Conservation (phyloP, 768 basidiomycete species). For the Suillus subluteus region DNA sequence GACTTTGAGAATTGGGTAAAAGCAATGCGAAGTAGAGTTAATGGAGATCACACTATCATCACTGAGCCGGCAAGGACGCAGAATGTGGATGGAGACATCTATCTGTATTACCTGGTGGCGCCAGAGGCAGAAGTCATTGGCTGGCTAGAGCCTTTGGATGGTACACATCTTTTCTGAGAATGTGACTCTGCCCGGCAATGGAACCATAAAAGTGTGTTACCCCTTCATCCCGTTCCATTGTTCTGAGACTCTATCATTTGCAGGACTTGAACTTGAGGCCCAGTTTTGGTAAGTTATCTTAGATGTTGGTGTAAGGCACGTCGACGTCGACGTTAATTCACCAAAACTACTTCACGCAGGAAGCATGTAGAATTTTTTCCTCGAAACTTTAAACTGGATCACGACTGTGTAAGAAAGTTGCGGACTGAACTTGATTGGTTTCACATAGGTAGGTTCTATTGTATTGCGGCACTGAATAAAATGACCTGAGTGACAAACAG, state of each 20-base stretch:
- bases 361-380: constrained; percentile 5
- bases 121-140: neutral
- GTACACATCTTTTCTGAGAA: neutral
- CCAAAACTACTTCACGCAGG: neutral
- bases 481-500: neutral
- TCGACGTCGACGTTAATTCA: neutral
- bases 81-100: neutral
- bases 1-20: constrained; percentile 1
- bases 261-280: constrained; percentile 6
- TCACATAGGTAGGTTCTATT: neutral
- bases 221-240: too few species aligned
- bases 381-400: neutral
- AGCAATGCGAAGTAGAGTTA: neutral
- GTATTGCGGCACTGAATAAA: neutral
- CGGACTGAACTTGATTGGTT: neutral
- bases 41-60: neutral
- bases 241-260: too few species aligned
- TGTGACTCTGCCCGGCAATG: neutral
- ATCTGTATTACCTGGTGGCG: neutral
- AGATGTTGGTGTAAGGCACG: too few species aligned
- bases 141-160: neutral
- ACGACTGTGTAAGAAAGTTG: neutral
- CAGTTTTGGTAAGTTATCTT: neutral
- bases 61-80: neutral
- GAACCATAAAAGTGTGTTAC: neutral